Percentiles rank a stretch among this genome's conserved stretches.
phyloP scores from a whole-genome alignment of 2,329 filamentous ascomycete species.

The Pleoardoris graminearum region DNA sequence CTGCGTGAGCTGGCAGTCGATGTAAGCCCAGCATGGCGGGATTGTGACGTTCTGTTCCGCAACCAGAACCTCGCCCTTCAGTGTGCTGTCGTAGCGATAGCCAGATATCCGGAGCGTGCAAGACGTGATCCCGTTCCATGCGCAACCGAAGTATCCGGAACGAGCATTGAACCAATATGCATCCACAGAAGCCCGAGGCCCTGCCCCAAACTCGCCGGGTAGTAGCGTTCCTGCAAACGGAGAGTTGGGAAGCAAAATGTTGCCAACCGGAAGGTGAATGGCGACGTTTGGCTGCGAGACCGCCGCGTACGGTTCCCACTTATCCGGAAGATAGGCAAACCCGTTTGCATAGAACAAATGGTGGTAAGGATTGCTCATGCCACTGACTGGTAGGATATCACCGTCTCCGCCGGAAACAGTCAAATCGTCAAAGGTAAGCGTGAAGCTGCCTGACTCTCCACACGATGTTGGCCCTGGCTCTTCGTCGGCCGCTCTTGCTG shows the following conservation, averaged over 20 bases:
- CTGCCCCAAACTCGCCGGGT: slow-evolving; percentile 54
- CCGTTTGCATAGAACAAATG: slow-evolving; percentile 57
- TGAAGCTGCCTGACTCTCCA: slow-evolving; percentile 53
- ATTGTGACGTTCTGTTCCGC: slow-evolving; percentile 47
- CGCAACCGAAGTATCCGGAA: slow-evolving; percentile 54
- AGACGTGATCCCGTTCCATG: slow-evolving; percentile 45
- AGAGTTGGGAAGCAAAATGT: slow-evolving; percentile 28
- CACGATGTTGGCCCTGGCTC: slow-evolving; percentile 34
- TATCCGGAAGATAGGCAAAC: slow-evolving; percentile 53
- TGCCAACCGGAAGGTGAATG: slow-evolving; percentile 50
- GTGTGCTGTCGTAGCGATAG: slow-evolving; percentile 47
- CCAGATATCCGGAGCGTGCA: slow-evolving; percentile 52
- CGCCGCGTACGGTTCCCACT: slow-evolving; percentile 50
- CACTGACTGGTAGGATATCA: slow-evolving; percentile 43
- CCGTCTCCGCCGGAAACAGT: slow-evolving; percentile 28
- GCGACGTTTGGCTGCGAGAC: slow-evolving; percentile 53
- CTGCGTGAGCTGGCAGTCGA: slow-evolving; percentile 49
- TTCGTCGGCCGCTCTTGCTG: background rate
- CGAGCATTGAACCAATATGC: slow-evolving; percentile 58
- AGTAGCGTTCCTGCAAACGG: slow-evolving; percentile 40
- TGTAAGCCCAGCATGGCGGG: slow-evolving; percentile 46
- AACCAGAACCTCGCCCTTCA: slow-evolving; percentile 41
- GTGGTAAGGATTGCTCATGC: slow-evolving; percentile 54
- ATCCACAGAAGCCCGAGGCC: slow-evolving; percentile 46
- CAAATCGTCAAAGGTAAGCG: slow-evolving; percentile 35